Percentiles rank a stretch among this genome's conserved stretches.
These are phyloP conservation scores for Zygoascus hellenicus DNA, from an alignment of 1,139 yeast genomes.

Conservation along the genomic window DNA sequence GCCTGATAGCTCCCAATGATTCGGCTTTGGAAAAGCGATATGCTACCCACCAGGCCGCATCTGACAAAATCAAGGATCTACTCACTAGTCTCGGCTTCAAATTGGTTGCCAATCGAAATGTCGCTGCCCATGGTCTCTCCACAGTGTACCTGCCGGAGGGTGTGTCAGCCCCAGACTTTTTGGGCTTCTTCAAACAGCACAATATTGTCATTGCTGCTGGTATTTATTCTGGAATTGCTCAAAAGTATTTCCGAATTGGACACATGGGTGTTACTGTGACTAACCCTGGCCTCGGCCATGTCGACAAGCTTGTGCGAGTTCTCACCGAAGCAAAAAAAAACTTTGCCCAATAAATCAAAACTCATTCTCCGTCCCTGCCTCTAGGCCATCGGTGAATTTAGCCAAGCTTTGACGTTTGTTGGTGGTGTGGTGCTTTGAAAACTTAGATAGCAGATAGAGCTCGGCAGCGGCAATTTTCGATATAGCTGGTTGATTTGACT, in stretches of 20 bases:
- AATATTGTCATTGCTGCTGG: conserved; percentile 92
- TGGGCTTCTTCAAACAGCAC: conserved; percentile 50
- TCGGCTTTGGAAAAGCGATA: conserved; percentile 58
- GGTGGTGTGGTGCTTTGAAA: neutral
- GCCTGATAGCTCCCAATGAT: conserved; percentile 54
- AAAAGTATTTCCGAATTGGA: conserved; percentile 87
- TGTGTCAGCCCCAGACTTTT: conserved; percentile 59
- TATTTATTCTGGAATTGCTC: conserved; percentile 72
- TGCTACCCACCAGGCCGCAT: conserved; percentile 54
- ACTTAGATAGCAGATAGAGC: no score
- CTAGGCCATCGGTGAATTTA: neutral
- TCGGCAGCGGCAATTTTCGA: no score
- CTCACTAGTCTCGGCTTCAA: conserved; percentile 54
- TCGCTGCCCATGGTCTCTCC: conserved; percentile 83
- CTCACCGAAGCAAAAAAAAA: conserved; percentile 7
- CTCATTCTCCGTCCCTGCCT: neutral
- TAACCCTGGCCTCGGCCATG: conserved; percentile 41
- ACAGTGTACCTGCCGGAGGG: conserved; percentile 82
- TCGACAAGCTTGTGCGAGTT: conserved; percentile 19
- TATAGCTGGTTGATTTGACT: no score
- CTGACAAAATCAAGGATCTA: conserved; percentile 59
- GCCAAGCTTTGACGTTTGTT: neutral
- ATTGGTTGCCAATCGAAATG: conserved; percentile 58
- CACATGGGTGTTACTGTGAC: conserved; percentile 80
- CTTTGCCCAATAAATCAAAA: conserved; percentile 1